Base-by-base conservation (phyloP, 2,329 filamentous ascomycete species). In the Stachybotrys echinatus region DNA sequence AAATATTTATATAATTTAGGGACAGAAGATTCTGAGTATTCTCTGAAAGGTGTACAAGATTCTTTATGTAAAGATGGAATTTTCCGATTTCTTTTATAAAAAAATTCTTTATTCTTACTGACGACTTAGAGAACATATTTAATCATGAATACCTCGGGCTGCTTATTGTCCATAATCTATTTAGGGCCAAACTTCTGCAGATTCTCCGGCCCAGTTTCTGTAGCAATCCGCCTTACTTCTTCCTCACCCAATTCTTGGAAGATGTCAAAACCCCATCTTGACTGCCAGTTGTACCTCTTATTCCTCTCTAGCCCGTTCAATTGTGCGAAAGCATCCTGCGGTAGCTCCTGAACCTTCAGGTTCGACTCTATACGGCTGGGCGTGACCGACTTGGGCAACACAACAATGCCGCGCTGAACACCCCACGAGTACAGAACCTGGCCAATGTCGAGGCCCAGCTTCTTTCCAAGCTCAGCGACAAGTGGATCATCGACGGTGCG, bases 371-470 rank as follows among this genome's bases (percentile, higher is more conserved):
- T 87, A 42, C 84, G 75, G 50, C 72, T 74, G 8, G 80, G 79
- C 44, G 80, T 86, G 46, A 81, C 81, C 67, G 80, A 84, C 78
- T 87, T 87, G 56, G 83, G 83, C 55, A 87, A 71, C 45, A 86
- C 83, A 39, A 81, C 76, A 61, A 84, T 84, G 51, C 83, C 83
- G 50, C 83, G 74, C 54, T 77, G 75, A 45, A 86, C 65, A 44
- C 81, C 83, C 83, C 83, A 87, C 8, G 72, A 73, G 48, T 73
- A 69, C 20, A 77, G 62, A 17, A 78, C 55, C 48, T 71, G 68
- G 5, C 73, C 76, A 8, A 70, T 68, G 44, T 65, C 61, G 12
- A 62, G 34, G 23, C 65, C 68, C 3, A 74, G 60, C 48, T 71
- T 64, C 53, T 73, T 70, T 23, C 73, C 74, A 39, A 79, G 65